A percentile compares a stretch with the other conserved stretches of the same genome.
Conservation (phyloP, 768 basidiomycete species). For the Trametopsis cervina region DNA sequence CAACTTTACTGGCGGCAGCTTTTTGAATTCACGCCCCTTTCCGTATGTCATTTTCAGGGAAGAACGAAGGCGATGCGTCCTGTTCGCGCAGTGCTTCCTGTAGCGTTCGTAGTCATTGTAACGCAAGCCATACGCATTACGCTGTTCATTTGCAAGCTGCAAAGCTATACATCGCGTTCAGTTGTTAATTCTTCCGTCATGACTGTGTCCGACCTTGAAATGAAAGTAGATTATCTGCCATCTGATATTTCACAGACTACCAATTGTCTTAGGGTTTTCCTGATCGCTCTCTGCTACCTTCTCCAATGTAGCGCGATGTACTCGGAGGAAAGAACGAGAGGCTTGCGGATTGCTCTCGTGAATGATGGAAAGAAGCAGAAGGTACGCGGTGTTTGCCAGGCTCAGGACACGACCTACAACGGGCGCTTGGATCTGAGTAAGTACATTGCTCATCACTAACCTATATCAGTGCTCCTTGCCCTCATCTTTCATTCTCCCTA, state of each 20-base stretch:
- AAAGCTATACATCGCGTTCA: slow-evolving; percentile 46
- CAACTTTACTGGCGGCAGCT: slow-evolving; percentile 54
- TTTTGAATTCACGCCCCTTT: slow-evolving; percentile 88
- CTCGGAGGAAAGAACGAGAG: too few species aligned
- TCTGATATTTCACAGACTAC: neutral
- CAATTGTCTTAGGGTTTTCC: neutral
- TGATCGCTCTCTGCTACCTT: too few species aligned
- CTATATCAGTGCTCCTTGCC: slow-evolving; percentile 3
- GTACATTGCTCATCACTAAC: neutral
- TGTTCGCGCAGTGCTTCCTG: slow-evolving; percentile 87
- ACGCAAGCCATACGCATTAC: slow-evolving; percentile 84
- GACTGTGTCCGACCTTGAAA: slow-evolving; percentile 40
- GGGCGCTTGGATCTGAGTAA: slow-evolving; percentile 2
- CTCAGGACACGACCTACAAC: neutral
- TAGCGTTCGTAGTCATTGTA: slow-evolving; percentile 87
- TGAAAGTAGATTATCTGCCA: slow-evolving; percentile 15
- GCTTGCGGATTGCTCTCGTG: slow-evolving; percentile 3
- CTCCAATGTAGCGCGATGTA: too few species aligned
- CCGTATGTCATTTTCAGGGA: slow-evolving; percentile 82
- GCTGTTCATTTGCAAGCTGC: slow-evolving; percentile 79
- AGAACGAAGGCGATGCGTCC: slow-evolving; percentile 82
- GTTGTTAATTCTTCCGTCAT: neutral
- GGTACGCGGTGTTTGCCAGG: neutral
- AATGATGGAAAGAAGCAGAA: slow-evolving; percentile 11
- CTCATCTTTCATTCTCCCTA: slow-evolving; percentile 7